A percentile compares a stretch with the other conserved stretches of the same genome.
Evolutionary conservation across 1,139 yeast genomes (phyloP).

Genomic region (Pichia sp.): DNA sequence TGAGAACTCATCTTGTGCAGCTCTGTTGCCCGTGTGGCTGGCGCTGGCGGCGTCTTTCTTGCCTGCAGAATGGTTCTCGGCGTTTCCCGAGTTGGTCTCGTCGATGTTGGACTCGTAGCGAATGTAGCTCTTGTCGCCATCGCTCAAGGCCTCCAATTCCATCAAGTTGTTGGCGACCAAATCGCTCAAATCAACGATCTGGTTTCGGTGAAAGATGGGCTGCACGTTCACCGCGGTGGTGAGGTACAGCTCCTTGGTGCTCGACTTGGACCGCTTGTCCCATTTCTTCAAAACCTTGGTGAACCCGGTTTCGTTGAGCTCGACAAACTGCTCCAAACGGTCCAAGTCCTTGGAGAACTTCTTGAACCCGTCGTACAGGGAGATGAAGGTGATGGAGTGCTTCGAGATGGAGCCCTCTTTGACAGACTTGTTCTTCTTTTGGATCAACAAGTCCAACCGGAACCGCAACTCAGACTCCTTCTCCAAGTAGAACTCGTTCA

Average conservation of each 20-base stretch:
- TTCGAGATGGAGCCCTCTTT: constrained; percentile 35
- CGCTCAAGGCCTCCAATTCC: constrained; percentile 82
- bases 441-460: constrained; percentile 68
- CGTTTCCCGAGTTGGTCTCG: background rate
- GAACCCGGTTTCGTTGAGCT: constrained; percentile 91
- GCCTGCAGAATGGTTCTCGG: background rate
- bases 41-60: constrained; percentile 6
- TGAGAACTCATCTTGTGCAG: background rate
- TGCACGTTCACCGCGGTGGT: constrained; percentile 93
- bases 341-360: constrained; percentile 85
- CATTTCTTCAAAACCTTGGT: constrained; percentile 93
- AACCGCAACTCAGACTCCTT: constrained; percentile 83
- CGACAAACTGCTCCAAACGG: constrained; percentile 86
- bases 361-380: constrained; percentile 81
- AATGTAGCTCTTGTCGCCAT: constrained; percentile 47
- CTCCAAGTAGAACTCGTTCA: constrained; percentile 81
- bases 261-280: constrained; percentile 95
- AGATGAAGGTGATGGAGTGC: constrained; percentile 55
- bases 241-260: constrained; percentile 85
- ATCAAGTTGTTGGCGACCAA: constrained; percentile 69
- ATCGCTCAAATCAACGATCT: constrained; percentile 81
- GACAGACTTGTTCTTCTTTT: constrained; percentile 62
- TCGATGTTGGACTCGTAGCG: constrained; percentile 19
- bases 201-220: constrained; percentile 90
- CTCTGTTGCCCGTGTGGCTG: constrained; percentile 10